Percentiles rank a stretch among this genome's conserved stretches.
Evolutionary conservation across 139 green algal species (phyloP).

Genomic region (Micromonas commoda): DNA sequence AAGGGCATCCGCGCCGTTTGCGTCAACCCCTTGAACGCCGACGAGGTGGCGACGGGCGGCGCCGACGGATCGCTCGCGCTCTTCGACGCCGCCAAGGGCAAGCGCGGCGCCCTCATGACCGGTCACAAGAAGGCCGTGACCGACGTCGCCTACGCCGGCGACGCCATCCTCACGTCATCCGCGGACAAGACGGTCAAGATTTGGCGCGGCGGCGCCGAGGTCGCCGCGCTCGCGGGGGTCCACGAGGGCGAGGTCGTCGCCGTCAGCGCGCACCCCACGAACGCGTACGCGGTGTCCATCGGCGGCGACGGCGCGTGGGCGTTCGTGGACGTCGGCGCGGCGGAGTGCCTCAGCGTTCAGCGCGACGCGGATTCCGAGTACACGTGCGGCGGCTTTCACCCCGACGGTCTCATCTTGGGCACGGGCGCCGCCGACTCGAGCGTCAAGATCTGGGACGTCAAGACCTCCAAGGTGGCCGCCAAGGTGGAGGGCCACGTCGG

Average conservation of each 20-base stretch:
- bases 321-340: conserved; percentile 70
- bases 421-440: conserved; percentile 55
- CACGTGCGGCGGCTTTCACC: conserved; percentile 42
- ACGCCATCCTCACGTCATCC: conserved; percentile 59
- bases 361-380: conserved; percentile 40
- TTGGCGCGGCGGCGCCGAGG: conserved; percentile 52
- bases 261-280: conserved; percentile 63
- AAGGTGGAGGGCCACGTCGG: conserved; percentile 67
- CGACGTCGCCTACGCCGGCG: conserved; percentile 36
- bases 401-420: conserved; percentile 68
- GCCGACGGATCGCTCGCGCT: conserved; percentile 64
- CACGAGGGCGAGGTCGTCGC: conserved; percentile 43
- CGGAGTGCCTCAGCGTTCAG: conserved; percentile 56
- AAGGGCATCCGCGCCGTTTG: conserved; percentile 72
- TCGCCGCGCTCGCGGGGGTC: conserved; percentile 38
- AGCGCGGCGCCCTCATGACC: conserved; percentile 50
- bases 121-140: conserved; percentile 81
- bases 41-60: conserved; percentile 59
- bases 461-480: conserved; percentile 39
- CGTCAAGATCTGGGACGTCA: conserved; percentile 83
- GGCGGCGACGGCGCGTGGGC: conserved; percentile 70
- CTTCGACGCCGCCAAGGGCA: conserved; percentile 48
- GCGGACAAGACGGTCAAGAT: conserved; percentile 73
- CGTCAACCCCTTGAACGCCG: conserved; percentile 44
- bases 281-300: conserved; percentile 75